Evolutionary conservation across 352 stramenopile species (phyloP).

Genomic region (Aphanomyces stellatus): DNA sequence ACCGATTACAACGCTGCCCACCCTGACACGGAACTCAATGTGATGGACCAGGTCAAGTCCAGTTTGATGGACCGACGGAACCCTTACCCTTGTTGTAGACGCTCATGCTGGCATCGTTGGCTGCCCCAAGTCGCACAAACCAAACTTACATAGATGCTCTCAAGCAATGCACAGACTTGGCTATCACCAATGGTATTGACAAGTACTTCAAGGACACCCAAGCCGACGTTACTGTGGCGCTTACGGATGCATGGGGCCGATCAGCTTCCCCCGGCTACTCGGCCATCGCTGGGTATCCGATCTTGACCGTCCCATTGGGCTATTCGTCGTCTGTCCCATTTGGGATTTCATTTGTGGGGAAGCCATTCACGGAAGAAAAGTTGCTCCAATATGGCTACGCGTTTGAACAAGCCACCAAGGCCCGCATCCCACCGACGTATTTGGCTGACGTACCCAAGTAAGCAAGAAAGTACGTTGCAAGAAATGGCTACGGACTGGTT

Average conservation of each 20-base stretch:
- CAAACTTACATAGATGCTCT: neutral
- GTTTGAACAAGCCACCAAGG: neutral
- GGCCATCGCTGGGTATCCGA: neutral
- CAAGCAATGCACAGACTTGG: neutral
- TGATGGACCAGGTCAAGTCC: neutral
- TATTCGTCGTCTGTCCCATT: neutral
- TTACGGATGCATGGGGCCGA: neutral
- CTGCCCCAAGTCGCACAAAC: neutral
- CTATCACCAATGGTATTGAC: neutral
- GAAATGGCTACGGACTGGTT: too few species aligned
- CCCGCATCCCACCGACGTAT: neutral
- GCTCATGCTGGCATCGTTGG: neutral
- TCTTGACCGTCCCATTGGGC: neutral
- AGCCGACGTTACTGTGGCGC: neutral
- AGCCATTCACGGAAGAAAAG: neutral
- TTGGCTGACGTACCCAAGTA: neutral
- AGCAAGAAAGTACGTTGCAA: too few species aligned
- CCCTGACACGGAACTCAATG: neutral
- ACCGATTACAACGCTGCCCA: neutral
- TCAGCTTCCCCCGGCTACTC: neutral
- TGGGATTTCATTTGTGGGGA: neutral
- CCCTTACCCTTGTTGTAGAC: neutral
- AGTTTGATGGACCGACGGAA: neutral
- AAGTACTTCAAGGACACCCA: neutral
- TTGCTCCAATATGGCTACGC: neutral